Base-by-base conservation (phyloP, 192 early-diverging fungal genomes). In the Pilaira anomala region DNA sequence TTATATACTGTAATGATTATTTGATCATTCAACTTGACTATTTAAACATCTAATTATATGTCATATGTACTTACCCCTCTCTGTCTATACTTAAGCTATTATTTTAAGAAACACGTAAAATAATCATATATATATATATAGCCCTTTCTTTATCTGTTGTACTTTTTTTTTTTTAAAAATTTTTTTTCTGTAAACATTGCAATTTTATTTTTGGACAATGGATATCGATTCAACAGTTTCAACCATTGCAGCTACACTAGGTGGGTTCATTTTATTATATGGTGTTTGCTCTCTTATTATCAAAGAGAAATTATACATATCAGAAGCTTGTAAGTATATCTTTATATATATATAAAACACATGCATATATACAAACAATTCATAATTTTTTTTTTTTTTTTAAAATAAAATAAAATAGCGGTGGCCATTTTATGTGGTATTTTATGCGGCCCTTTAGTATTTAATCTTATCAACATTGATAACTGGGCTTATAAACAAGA, bases 371-470 rank as follows among this genome's bases (percentile, higher is more conserved):
- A 29, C 19, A 16, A n/a, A 21, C 28, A 60, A n/a, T 3, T 21
- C 30, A n/a, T 19, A 13, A 14, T 30, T 36, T 24, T 45, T 50
- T 29, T 28, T 16, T 49, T 45, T 39, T 51, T 41, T 56, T 40
- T 5, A 36, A 24, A 46, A 6, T 39, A 57, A 11, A 1, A 7
- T 24, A 19, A 18, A 24, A 16, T 52, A 84, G 78, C 94, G 26
- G 84, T 98, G 9, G 85, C 95, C 21, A 89, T 87, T 22, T 60
- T 88, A 7, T 76, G 88, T 48, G 94, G 95, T 5, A 84, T 98
- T 19, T 68, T 87, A 18, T 70, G 94, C 49, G 93, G 94, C 2
- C 92, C 92, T 0, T 62, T 79, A 29, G 87, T 75, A 40, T 72
- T 86, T 21, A 83, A 88, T 36, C 73, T 88, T 60, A 66, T 94